A percentile compares a stretch with the other conserved stretches of the same genome.
Conservation (phyloP, 2,329 filamentous ascomycete species). For the Cladosporium sp. region DNA sequence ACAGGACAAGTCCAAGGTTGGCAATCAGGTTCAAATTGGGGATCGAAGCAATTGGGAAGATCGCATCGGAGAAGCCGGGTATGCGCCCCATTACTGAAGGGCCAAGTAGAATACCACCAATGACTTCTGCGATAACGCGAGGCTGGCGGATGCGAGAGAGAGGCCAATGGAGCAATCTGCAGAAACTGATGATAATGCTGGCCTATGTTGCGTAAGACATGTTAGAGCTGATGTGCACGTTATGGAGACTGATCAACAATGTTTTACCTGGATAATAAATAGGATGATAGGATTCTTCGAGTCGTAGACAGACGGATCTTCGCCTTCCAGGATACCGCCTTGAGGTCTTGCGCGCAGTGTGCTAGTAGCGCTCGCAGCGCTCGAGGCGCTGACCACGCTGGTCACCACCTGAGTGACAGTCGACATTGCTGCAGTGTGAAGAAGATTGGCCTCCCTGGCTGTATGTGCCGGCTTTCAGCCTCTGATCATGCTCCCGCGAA, state of each 20-base stretch:
- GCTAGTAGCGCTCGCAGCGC: constrained; percentile 28
- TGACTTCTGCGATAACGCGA: constrained; percentile 79
- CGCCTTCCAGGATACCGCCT: constrained; percentile 70
- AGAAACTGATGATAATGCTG: constrained; percentile 72
- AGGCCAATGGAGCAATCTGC: constrained; percentile 72
- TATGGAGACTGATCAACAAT: neutral
- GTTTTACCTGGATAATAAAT: constrained; percentile 70
- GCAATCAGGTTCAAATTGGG: constrained; percentile 75
- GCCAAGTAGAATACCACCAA: constrained; percentile 80
- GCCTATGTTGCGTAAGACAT: constrained; percentile 48
- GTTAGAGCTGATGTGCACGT: neutral
- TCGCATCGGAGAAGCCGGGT: constrained; percentile 71
- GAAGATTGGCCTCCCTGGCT: neutral
- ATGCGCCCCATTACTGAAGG: constrained; percentile 87
- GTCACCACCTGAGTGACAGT: constrained; percentile 13
- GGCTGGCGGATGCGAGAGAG: constrained; percentile 76
- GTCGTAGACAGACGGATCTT: constrained; percentile 68
- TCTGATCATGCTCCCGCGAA: neutral
- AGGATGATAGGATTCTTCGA: constrained; percentile 70
- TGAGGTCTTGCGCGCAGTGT: constrained; percentile 52
- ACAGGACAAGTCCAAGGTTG: constrained; percentile 80
- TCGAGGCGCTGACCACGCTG: constrained; percentile 14
- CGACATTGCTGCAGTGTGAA: constrained; percentile 8
- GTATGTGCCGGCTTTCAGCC: neutral
- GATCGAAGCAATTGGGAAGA: constrained; percentile 76